Evolutionary conservation across 441 rosid genomes (phyloP), one percentile per base, ranked within the genome.

Genomic region (Bocquillonia castaneifolia): DNA sequence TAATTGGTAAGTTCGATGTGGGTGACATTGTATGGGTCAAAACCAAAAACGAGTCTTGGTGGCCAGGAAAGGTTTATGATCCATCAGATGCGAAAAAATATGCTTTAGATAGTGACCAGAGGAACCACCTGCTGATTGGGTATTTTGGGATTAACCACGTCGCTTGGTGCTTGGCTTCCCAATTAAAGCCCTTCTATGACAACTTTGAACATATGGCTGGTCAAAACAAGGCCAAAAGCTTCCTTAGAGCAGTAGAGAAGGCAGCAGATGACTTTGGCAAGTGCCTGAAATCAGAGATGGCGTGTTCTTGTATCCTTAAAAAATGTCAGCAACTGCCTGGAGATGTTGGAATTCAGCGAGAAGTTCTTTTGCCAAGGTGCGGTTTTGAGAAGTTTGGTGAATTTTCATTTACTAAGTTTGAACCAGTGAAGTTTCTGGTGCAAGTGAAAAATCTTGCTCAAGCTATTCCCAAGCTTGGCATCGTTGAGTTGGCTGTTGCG

Each of bases 11-110:
- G 69, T 78, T 84, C 72, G 50, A 48, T 44, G 81, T 76, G 15
- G 96, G 97, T 29, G 91, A 91, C 80, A 70, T 89, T 63, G 94
- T 91, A 14, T 93, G 96, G 97, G 79, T 80, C 48, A 88, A 81
- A 77, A 80, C 79, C 40, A 85, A 82, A 68, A 78, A 75, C 71
- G 75, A 79, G 52, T 83, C 80, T 48, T 93, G 98, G 97, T 91
- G 97, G 97, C 96, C 96, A 0, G 97, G 94, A 65, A 89, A 85
- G 82, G 75, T 91, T 37, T 69, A 72, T 45, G 80, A 80, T 85
- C 84, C 84, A 53, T 69, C 64, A 47, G 74, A 78, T 47, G 77
- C 63, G 23, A 31, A 72, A 5, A 67, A 47, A 53, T 53, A 73
- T 78, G 79, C 80, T 64, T 69, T 66, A 12, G 73, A 82, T 18